Evolutionary conservation across 2,329 filamentous ascomycete genomes (phyloP).

Genomic region (Zalaria obscura): DNA sequence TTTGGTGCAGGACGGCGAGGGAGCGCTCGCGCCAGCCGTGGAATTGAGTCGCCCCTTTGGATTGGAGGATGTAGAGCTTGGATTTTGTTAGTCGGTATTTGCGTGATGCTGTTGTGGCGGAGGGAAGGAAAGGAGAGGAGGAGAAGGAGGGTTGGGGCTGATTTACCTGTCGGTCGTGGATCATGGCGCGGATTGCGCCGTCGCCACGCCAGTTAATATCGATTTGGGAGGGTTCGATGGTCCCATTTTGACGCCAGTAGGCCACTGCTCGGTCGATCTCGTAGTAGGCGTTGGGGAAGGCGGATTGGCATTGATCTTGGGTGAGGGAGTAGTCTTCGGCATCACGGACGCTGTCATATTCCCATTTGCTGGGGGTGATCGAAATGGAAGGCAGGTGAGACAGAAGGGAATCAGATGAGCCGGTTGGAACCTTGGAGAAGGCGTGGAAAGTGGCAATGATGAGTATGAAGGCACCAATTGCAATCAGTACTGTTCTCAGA

Average conservation of each 20-base stretch:
- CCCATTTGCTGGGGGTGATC: conserved; percentile 1
- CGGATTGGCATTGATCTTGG: conserved; percentile 10
- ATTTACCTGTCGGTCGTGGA: conserved; percentile 14
- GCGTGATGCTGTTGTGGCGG: conserved; percentile 6
- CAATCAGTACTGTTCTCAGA: too few relatives aligned
- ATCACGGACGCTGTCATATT: conserved; percentile 6
- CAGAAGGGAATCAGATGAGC: too few relatives aligned
- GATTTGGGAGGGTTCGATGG: conserved; percentile 14
- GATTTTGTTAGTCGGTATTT: background rate
- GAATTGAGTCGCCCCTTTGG: conserved; percentile 15
- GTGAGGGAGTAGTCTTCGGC: conserved; percentile 9
- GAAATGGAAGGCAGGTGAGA: too few relatives aligned
- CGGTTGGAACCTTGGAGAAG: too few relatives aligned
- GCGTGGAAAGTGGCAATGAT: too few relatives aligned
- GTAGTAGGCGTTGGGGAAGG: conserved; percentile 14
- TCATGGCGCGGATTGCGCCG: conserved; percentile 20
- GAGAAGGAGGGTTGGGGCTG: conserved; percentile 15
- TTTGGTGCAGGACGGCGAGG: conserved; percentile 20
- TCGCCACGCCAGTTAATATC: conserved; percentile 15
- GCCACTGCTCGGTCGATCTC: conserved; percentile 14
- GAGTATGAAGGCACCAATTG: too few relatives aligned
- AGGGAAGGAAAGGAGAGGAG: conserved; percentile 12
- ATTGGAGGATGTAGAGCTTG: conserved; percentile 2
- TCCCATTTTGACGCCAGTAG: conserved; percentile 9
- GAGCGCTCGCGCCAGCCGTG: background rate